A percentile compares a stretch with the other conserved stretches of the same genome.
Conservation (phyloP, 1,139 yeast species). For the Taphrina confusa region DNA sequence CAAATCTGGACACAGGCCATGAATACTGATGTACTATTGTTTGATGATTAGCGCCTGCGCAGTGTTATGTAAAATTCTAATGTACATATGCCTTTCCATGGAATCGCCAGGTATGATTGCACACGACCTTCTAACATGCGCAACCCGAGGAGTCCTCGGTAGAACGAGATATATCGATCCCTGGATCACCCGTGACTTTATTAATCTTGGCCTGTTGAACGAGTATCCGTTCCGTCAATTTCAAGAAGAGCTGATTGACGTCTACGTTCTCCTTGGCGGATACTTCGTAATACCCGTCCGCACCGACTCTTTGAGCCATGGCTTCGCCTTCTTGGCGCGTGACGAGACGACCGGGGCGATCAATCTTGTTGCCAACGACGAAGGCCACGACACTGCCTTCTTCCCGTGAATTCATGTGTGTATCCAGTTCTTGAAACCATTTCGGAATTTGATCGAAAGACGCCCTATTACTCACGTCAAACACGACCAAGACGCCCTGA, state of each 20-base stretch:
- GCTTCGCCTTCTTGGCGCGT: slow-evolving; percentile 23
- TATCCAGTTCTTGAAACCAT: slow-evolving; percentile 26
- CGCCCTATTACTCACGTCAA: slow-evolving; percentile 25
- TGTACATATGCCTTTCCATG: background rate
- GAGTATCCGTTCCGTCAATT: slow-evolving; percentile 23
- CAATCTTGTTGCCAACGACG: slow-evolving; percentile 30
- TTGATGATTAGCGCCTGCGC: slow-evolving; percentile 9
- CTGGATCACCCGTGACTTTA: background rate
- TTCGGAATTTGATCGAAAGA: slow-evolving; percentile 31
- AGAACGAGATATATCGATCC: background rate
- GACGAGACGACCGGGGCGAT: slow-evolving; percentile 30
- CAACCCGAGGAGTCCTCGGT: background rate
- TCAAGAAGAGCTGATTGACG: slow-evolving; percentile 10
- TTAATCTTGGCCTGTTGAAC: background rate
- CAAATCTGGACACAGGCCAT: slow-evolving; percentile 3
- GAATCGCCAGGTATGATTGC: background rate
- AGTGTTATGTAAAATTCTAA: background rate
- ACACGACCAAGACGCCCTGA: slow-evolving; percentile 29
- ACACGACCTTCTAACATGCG: background rate
- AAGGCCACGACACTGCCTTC: slow-evolving; percentile 17
- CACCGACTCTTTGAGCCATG: slow-evolving; percentile 3
- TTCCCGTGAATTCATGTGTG: slow-evolving; percentile 6
- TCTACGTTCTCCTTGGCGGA: slow-evolving; percentile 21
- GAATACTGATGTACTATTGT: background rate
- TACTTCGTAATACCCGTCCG: slow-evolving; percentile 23